Base-by-base conservation (phyloP, 1,139 yeast genomes). In the Candida sanyaensis region DNA sequence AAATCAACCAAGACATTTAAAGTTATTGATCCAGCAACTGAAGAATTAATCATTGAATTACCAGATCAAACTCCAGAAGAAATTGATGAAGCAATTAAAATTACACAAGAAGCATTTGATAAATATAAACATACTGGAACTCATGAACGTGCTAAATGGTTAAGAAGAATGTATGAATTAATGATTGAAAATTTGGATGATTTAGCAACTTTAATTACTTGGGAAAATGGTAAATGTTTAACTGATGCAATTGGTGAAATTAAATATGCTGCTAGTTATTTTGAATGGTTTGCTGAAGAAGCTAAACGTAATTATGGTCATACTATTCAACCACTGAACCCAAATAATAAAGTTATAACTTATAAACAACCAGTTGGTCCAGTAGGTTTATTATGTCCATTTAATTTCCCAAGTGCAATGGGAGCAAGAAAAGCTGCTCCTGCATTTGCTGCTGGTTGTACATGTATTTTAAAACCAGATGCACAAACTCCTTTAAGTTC, bases 1-100 rank as follows among this genome's bases (percentile, higher is more conserved):
- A 68, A 71, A 41, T 71, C 83, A 17, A 66, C 75, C 26, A 77
- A 77, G 48, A 74, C 80, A 13, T 89, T 88, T 64, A 72, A 78
- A 33, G 96, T 89, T 24, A 65, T 66, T 34, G 91, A 90, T 64
- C 97, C 97, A 3, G 95, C 95, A 1, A 83, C 85, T 41, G 80
- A 74, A 31, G 77, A 79, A 49, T 68, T 69, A 27, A 78, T 90
- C 49, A 81, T 81, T 21, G 74, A 73, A 42, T 77, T 81, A 34
- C 79, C 85, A 10, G 85, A 84, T 51, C 81, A 78, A 51, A 76
- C 84, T 44, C 73, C 79, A 6, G 77, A 76, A 48, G 80, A 75
- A 49, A 77, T 82, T 39, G 83, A 81, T 38, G 64, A 65, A 40
- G 88, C 96, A 9, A 84, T 90, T 50, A 71, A 77, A 36, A 74